These are phyloP conservation scores for Fusarium drepaniforme DNA, from an alignment of 2,329 filamentous ascomycete species.

Conservation along the genomic window DNA sequence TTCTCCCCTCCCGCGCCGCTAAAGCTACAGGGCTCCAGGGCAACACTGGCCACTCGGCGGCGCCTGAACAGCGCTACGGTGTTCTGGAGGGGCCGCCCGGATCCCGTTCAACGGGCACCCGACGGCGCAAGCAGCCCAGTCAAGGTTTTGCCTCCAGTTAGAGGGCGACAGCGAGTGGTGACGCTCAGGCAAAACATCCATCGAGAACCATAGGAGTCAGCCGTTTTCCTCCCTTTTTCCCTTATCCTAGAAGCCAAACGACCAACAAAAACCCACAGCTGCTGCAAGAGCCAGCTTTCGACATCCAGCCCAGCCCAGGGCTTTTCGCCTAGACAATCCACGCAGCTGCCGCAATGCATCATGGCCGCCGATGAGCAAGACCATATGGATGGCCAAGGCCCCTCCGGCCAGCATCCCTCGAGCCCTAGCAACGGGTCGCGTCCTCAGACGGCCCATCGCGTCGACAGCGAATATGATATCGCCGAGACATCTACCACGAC, in stretches of 20 bases:
- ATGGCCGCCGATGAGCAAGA: conserved; percentile 53
- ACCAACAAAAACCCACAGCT: conserved; percentile 8
- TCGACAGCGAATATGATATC: conserved; percentile 15
- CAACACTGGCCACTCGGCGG: neutral
- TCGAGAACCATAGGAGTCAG: conserved; percentile 26
- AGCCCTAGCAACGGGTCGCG: conserved; percentile 39
- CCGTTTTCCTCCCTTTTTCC: conserved; percentile 18
- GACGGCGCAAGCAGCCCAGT: neutral
- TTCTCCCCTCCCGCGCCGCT: conserved; percentile 28
- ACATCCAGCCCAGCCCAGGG: conserved; percentile 17
- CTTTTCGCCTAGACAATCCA: conserved; percentile 6
- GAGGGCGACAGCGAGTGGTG: conserved; percentile 9
- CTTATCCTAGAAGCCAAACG: conserved; percentile 15
- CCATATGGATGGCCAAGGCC: conserved; percentile 29
- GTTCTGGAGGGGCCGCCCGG: conserved; percentile 15
- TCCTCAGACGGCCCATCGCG: conserved; percentile 44
- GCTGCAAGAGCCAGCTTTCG: conserved; percentile 2
- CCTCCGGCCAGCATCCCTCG: conserved; percentile 23
- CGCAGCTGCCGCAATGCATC: conserved; percentile 49
- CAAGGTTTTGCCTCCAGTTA: conserved; percentile 34
- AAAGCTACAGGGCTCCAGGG: conserved; percentile 7
- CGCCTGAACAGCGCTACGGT: neutral
- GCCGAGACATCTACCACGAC: conserved; percentile 35
- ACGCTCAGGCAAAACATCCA: conserved; percentile 24
- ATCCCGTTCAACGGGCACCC: conserved; percentile 14